Conservation (phyloP, 257 asterid species). For the Solanum sejunctum region DNA sequence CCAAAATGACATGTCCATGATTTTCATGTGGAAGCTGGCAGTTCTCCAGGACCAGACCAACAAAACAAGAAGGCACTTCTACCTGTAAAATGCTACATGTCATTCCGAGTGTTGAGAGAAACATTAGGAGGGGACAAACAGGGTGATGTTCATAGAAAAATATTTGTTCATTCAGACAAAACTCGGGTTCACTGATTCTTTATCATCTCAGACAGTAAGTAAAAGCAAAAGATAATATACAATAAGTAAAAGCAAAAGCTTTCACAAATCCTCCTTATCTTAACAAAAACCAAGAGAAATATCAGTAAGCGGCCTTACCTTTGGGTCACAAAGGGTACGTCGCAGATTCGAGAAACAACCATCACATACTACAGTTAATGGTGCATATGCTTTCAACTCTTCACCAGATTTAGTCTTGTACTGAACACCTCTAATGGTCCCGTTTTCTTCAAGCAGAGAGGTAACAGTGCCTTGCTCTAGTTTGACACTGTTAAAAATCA, state of each 20-base stretch:
- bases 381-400: slow-evolving; percentile 42
- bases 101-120: not conserved
- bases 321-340: slow-evolving; percentile 51
- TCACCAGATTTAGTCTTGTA: slow-evolving; percentile 46
- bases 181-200: not conserved
- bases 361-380: slow-evolving; percentile 59
- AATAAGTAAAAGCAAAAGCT: not conserved
- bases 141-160: not conserved
- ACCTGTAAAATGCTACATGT: slow-evolving; percentile 18
- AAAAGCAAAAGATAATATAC: not conserved
- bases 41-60: slow-evolving; percentile 40
- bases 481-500: slow-evolving; percentile 33
- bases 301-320: slow-evolving; percentile 19
- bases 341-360: slow-evolving; percentile 69
- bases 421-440: slow-evolving; percentile 46
- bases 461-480: slow-evolving; percentile 65
- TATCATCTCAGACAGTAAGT: not conserved
- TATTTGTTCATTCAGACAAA: not conserved
- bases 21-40: slow-evolving; percentile 40
- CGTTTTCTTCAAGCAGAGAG: slow-evolving; percentile 46
- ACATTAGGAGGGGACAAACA: not conserved
- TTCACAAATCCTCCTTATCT: not conserved
- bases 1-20: slow-evolving; percentile 48
- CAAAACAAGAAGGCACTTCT: slow-evolving; percentile 51
- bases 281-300: not conserved